phyloP scores from a whole-genome alignment of 139 green algal species.

The Bryopsis sp. region DNA sequence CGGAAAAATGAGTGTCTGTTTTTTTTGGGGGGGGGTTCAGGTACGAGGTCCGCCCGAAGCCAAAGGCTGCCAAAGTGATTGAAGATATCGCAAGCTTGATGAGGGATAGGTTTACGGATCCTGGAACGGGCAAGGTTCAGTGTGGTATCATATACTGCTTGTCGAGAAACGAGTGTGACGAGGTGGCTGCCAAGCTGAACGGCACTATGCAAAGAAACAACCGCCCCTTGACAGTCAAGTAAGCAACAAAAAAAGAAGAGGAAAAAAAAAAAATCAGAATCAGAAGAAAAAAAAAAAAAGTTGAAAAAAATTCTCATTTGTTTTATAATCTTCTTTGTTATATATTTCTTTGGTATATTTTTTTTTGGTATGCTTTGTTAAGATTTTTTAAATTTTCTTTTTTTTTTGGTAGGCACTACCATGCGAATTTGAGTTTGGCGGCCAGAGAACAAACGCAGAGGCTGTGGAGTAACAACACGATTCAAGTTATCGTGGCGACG shows the following conservation, averaged over 20 bases:
- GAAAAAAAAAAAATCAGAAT: no score
- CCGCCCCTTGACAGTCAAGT: background rate
- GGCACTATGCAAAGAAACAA: background rate
- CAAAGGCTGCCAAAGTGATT: conserved; percentile 42
- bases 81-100: conserved; percentile 41
- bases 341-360: no score
- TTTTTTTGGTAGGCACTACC: no score
- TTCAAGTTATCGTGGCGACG: conserved; percentile 76
- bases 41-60: conserved; percentile 75
- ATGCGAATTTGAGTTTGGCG: conserved; percentile 56
- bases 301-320: no score
- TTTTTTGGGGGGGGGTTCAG: conserved; percentile 32
- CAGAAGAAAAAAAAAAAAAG: no score
- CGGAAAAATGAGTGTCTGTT: no score
- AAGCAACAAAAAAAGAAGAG: no score
- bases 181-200: conserved; percentile 41
- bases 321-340: no score
- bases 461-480: conserved; percentile 61
- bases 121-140: conserved; percentile 17
- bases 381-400: no score
- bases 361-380: no score
- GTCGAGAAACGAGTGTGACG: conserved; percentile 65
- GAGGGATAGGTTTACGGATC: background rate
- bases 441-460: conserved; percentile 62
- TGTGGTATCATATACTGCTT: conserved; percentile 95